Conservation (phyloP, 2,329 filamentous ascomycete species). For the Trichoderma asperellum region DNA sequence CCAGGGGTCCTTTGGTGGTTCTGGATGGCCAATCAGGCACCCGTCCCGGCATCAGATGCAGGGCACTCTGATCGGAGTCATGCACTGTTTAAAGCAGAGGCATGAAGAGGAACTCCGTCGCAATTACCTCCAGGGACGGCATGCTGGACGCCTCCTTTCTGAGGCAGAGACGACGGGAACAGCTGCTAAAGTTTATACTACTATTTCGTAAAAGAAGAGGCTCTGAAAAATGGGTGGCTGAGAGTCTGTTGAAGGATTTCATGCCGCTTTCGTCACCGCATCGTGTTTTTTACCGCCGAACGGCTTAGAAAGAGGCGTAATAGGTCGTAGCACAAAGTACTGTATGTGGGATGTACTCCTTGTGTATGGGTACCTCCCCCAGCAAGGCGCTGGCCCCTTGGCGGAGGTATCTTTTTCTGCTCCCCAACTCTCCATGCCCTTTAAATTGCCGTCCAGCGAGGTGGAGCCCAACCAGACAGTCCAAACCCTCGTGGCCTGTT, state of each 20-base stretch:
- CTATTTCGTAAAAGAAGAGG: not conserved
- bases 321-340: not conserved
- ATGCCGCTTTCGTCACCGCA: conserved; percentile 22
- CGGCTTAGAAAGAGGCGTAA: not conserved
- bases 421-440: conserved; percentile 1
- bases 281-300: not conserved
- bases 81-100: conserved; percentile 23
- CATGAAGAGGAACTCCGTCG: conserved; percentile 19
- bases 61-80: conserved; percentile 16
- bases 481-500: conserved; percentile 27
- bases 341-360: conserved; percentile 18
- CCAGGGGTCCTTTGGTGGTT: conserved; percentile 21
- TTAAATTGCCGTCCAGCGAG: conserved; percentile 21
- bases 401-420: conserved; percentile 11
- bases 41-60: conserved; percentile 15
- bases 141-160: conserved; percentile 2
- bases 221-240: not conserved
- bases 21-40: conserved; percentile 26
- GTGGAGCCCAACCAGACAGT: conserved; percentile 28
- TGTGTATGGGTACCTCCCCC: conserved; percentile 19
- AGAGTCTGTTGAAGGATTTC: not conserved
- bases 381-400: not conserved
- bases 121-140: not conserved
- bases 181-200: not conserved
- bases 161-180: not conserved